Evolutionary conservation across 805 yeast species (phyloP).

Genomic region (Groenewaldozyma salmanticensis): DNA sequence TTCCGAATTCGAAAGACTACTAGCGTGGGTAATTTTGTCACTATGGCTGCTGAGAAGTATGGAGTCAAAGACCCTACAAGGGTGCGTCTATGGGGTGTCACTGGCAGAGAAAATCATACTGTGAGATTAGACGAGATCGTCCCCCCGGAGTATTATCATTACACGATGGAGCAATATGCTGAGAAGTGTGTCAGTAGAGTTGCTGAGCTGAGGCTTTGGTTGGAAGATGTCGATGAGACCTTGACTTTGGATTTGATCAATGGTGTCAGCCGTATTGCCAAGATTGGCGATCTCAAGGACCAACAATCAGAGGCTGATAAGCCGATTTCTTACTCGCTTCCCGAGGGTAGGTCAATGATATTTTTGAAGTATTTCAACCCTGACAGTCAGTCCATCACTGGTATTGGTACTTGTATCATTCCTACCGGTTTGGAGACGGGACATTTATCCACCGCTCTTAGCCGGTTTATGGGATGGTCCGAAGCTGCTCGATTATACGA

Average conservation of each 20-base stretch:
- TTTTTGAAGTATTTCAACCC: constrained; percentile 60
- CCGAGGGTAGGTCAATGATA: constrained; percentile 10
- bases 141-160: constrained; percentile 11
- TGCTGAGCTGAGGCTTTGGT: constrained; percentile 47
- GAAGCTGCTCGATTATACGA: constrained; percentile 20
- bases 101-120: constrained; percentile 62
- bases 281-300: background rate
- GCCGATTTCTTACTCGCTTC: background rate
- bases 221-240: constrained; percentile 32
- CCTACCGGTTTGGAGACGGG: constrained; percentile 36
- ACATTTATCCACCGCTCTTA: constrained; percentile 22
- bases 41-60: constrained; percentile 38
- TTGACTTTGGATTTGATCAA: constrained; percentile 6
- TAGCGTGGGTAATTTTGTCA: constrained; percentile 41
- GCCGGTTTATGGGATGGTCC: constrained; percentile 23
- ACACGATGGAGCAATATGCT: background rate
- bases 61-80: constrained; percentile 25
- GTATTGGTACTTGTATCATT: constrained; percentile 52
- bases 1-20: constrained; percentile 50
- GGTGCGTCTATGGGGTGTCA: constrained; percentile 56
- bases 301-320: constrained; percentile 3
- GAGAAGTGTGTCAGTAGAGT: constrained; percentile 30
- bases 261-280: constrained; percentile 1
- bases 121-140: constrained; percentile 48
- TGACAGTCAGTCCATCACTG: constrained; percentile 42